These are phyloP conservation scores for Barnettozyma pratensis DNA, from an alignment of 805 yeast genomes.

Conservation along the genomic window DNA sequence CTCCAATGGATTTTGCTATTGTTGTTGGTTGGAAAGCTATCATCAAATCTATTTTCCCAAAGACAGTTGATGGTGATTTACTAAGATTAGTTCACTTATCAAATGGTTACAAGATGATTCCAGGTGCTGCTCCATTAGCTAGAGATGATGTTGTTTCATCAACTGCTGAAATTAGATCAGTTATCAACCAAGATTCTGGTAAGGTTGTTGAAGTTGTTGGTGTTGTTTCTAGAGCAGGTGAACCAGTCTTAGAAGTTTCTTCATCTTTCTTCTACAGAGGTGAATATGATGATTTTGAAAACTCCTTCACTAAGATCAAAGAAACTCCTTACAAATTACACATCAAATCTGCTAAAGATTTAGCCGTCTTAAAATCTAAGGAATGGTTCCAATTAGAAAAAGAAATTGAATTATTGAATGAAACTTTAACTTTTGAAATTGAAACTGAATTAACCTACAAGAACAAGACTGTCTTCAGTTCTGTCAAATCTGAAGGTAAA, in stretches of 20 bases:
- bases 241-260: conserved; percentile 87
- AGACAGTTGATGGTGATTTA: conserved; percentile 92
- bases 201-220: conserved; percentile 96
- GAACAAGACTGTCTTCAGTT: conserved; percentile 66
- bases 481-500: conserved; percentile 80
- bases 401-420: conserved; percentile 64
- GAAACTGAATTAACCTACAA: conserved; percentile 80
- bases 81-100: conserved; percentile 91
- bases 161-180: conserved; percentile 80
- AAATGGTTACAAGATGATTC: conserved; percentile 87
- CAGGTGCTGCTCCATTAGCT: conserved; percentile 86
- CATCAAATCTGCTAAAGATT: conserved; percentile 74
- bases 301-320: conserved; percentile 82
- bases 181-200: conserved; percentile 87
- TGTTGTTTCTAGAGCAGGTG: conserved; percentile 67
- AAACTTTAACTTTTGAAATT: conserved; percentile 84
- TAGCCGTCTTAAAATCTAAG: conserved; percentile 89
- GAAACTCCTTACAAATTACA: conserved; percentile 85
- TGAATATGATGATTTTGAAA: conserved; percentile 75
- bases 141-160: conserved; percentile 84
- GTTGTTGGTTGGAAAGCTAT: conserved; percentile 98
- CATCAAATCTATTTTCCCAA: conserved; percentile 97
- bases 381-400: conserved; percentile 94
- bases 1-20: conserved; percentile 99
- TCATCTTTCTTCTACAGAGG: conserved; percentile 98